Evolutionary conservation across 2,329 filamentous ascomycete genomes (phyloP).

Genomic region (Aspergillus puulaauensis): DNA sequence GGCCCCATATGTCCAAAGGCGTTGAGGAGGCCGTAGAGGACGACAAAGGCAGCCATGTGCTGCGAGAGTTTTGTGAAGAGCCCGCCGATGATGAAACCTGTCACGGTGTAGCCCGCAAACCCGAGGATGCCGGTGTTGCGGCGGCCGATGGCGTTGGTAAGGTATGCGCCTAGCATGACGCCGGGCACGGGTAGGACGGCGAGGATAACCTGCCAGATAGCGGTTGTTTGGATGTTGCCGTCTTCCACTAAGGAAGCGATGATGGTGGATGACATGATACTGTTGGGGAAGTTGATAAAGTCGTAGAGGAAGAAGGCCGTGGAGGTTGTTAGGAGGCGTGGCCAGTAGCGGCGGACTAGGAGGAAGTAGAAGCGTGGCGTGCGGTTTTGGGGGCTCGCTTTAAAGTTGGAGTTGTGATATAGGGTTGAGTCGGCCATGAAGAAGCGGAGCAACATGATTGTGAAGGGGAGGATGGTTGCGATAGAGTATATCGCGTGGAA

Average conservation of each 20-base stretch:
- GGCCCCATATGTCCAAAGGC: conserved; percentile 37
- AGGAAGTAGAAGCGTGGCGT: conserved; percentile 24
- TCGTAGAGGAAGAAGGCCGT: conserved; percentile 38
- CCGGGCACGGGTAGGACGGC: conserved; percentile 34
- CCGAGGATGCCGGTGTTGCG: conserved; percentile 31
- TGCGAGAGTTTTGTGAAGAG: conserved; percentile 25
- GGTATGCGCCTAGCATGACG: conserved; percentile 33
- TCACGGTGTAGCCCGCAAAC: conserved; percentile 27
- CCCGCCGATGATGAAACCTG: conserved; percentile 35
- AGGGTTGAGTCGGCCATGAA: conserved; percentile 36
- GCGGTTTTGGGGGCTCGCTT: conserved; percentile 19
- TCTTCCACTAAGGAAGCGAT: conserved; percentile 33
- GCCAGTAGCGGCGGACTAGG: conserved; percentile 28
- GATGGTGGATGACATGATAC: conserved; percentile 37
- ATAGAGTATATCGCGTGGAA: conserved; percentile 34
- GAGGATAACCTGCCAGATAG: conserved; percentile 37
- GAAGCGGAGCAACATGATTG: conserved; percentile 32
- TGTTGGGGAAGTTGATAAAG: conserved; percentile 40
- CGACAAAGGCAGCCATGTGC: conserved; percentile 33
- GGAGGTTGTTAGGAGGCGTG: conserved; percentile 30
- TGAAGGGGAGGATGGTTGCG: conserved; percentile 32
- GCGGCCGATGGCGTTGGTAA: conserved; percentile 33
- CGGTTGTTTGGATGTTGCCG: conserved; percentile 32
- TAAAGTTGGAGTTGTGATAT: conserved; percentile 35
- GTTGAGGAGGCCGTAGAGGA: conserved; percentile 35